Evolutionary conservation across 257 asterid species (phyloP), one percentile per base, ranked within the genome.

Genomic region (Nemophila menziesii): DNA sequence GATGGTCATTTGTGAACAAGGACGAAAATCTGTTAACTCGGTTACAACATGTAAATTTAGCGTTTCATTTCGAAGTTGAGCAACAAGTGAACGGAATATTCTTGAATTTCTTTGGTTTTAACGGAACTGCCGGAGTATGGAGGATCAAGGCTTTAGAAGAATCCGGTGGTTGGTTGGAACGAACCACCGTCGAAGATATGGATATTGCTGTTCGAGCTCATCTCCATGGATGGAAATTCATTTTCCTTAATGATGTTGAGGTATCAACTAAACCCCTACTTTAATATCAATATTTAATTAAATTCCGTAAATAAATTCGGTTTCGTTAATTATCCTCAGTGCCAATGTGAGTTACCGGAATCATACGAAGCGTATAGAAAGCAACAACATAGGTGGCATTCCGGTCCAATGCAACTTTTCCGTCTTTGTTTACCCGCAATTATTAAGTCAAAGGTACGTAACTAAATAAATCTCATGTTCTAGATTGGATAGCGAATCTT

Each of bases 321-420:
- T 16, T 33, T 47, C 18, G n/a, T n/a, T n/a, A n/a, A n/a, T 9
- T 29, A 20, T 52, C 55, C 22, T 29, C 69, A 80, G 93, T 74
- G 93, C 61, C 82, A 68, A 18, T 80, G 93, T 51, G 93, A 80
- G 41, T 58, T 80, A 64, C 93, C 93, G 8, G 93, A 80, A 55
- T 80, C 93, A 13, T 80, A 77, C 10, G 89, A 80, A 67, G 93
- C 89, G 5, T 80, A 80, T 24, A 34, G 93, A 34, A 80, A 80
- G 69, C 93, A 80, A 38, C 93, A 80, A 46, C 89, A 80, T 20
- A 64, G 93, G 52, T 80, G 93, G 93, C 89, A 80, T 77, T 80
- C 93, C 3, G 93, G 93, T 43, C 93, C 93, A 1, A 80, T 80
- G 93, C 93, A 80, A 54, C 45, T 80, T 62, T 80, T 80, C 51